phyloP scores from a whole-genome alignment of 129 eudicot species.

The Calendula officinalis region DNA sequence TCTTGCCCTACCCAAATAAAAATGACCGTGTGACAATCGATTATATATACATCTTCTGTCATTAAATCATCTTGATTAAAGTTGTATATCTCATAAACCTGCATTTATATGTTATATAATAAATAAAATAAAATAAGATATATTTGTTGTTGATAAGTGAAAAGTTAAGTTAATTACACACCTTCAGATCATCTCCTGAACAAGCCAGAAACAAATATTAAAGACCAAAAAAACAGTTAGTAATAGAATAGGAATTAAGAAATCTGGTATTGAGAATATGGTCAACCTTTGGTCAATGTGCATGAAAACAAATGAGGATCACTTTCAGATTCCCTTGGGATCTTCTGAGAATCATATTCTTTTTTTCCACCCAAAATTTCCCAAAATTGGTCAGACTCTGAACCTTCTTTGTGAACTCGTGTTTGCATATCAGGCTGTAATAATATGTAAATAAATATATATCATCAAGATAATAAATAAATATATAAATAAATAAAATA shows the following conservation, averaged over 20 bases:
- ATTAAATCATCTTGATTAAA: constrained; percentile 78
- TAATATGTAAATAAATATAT: constrained; percentile 7
- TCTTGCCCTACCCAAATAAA: constrained; percentile 79
- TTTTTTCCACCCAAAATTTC: constrained; percentile 72
- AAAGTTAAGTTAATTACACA: constrained; percentile 20
- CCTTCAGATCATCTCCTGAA: constrained; percentile 68
- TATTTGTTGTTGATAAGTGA: background rate
- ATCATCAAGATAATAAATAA: too few species aligned
- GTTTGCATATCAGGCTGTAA: constrained; percentile 76
- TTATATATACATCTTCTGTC: constrained; percentile 79
- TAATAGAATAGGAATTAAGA: background rate
- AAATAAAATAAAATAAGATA: background rate
- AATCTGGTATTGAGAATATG: background rate
- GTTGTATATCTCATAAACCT: constrained; percentile 82
- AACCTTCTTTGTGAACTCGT: constrained; percentile 65
- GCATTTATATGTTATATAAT: constrained; percentile 27
- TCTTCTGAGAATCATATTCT: constrained; percentile 59
- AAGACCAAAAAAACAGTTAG: constrained; percentile 21
- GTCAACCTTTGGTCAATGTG: constrained; percentile 54
- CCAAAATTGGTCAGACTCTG: constrained; percentile 88
- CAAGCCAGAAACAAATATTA: constrained; percentile 29
- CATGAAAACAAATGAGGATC: constrained; percentile 93
- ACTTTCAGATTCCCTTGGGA: constrained; percentile 55
- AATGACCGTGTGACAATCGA: constrained; percentile 67
- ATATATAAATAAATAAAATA: too few species aligned